Percentiles rank a stretch among this genome's conserved stretches.
Conservation (phyloP, 2,329 filamentous ascomycete species). For the Nigrospora osmanthi region DNA sequence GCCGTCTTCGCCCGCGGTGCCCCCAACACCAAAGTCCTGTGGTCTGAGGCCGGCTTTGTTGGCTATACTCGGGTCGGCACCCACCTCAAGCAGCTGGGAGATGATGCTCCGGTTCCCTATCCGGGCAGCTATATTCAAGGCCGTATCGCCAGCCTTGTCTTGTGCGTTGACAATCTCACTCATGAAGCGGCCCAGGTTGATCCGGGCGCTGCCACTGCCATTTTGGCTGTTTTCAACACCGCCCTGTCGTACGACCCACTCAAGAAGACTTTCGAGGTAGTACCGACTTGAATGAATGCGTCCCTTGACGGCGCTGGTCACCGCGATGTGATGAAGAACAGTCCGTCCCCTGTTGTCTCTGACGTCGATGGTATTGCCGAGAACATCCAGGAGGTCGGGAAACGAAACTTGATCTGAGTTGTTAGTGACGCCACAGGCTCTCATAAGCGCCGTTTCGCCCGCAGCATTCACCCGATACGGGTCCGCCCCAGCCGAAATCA, state of each 20-base stretch:
- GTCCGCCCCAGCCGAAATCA: constrained; percentile 79
- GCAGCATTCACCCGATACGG: constrained; percentile 82
- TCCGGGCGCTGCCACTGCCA: constrained; percentile 46
- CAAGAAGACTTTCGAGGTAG: constrained; percentile 87
- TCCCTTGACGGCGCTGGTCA: constrained; percentile 92
- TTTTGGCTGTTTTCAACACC: constrained; percentile 50
- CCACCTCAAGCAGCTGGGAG: constrained; percentile 91
- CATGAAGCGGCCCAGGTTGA: constrained; percentile 89
- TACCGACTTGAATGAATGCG: constrained; percentile 88
- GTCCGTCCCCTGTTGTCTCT: constrained; percentile 84
- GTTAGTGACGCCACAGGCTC: constrained; percentile 88
- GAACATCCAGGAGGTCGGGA: constrained; percentile 78
- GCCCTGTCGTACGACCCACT: constrained; percentile 87
- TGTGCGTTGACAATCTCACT: constrained; percentile 94
- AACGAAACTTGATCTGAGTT: constrained; percentile 89
- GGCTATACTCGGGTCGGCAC: constrained; percentile 83
- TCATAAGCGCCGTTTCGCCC: constrained; percentile 88
- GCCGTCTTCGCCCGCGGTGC: constrained; percentile 43
- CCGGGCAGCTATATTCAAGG: constrained; percentile 84
- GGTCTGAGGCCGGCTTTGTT: constrained; percentile 86
- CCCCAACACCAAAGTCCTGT: constrained; percentile 88
- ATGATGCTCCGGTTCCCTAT: constrained; percentile 94
- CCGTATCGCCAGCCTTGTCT: constrained; percentile 90
- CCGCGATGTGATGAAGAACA: constrained; percentile 90
- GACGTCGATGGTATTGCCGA: constrained; percentile 85